Evolutionary conservation across 192 early-diverging fungal genomes (phyloP), one percentile per base, ranked within the genome.

Genomic region (Chytriomyces sp.): DNA sequence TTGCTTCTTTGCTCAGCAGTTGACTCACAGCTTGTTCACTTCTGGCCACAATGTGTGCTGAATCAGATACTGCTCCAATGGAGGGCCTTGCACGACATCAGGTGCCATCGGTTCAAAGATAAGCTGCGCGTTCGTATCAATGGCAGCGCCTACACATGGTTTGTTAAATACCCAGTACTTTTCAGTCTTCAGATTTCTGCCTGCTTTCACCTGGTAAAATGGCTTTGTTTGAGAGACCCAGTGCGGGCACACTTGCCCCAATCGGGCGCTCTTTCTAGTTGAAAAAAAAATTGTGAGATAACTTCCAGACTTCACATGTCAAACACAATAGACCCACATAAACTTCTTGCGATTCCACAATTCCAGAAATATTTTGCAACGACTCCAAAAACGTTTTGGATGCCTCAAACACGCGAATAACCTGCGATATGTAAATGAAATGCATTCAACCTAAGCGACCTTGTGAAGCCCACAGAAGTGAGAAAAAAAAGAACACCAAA

Each of bases 211-310:
- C 60, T 13, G 71, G 45, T 50, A 80, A 70, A 20, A 96, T 91
- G 1, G 97, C 97, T 83, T 98, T 97, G 83, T 99, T 99, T 7
- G 96, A 97, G 62, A 99, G 86, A 9, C 97, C 97, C 23, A 99
- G 84, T 18, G 95, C 94, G 4, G 97, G 96, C 57, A 95, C 85
- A 69, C 91, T 91, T 5, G 95, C 95, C 28, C 91, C 93, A 13
- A 91, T 77, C 6, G 95, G 91, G 63, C 90, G 78, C 9, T 75
- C 59, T 18, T 77, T 64, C 64, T 76, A 72, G 10, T 24, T 35
- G 28, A 35, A 0, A 35, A 35, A 35, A 35, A 35, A 0, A 35
- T 35, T 2, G 28, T 35, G 3, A 79, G 43, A 9, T 24, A 18
- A 79, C 16, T 24, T 74, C 3, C 18, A 46, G 46, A 0, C 20